Percentiles rank a stretch among this genome's conserved stretches.
Evolutionary conservation across 371 early-diverging fungal genomes (phyloP).

Genomic region (Lichtheimia ramosa): DNA sequence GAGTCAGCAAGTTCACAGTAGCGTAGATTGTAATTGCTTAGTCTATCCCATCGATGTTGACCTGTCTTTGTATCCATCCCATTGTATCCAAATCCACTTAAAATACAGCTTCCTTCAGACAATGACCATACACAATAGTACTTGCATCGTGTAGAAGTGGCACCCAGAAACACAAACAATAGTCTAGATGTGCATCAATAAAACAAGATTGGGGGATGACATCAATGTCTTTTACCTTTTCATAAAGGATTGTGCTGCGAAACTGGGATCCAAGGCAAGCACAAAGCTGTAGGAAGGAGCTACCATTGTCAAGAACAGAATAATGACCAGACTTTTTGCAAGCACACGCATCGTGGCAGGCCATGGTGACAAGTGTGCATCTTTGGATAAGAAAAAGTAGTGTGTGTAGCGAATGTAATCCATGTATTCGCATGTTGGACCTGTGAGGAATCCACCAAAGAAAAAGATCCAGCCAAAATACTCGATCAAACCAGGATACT

Average conservation of each 20-base stretch:
- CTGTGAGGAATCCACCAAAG: constrained; percentile 83
- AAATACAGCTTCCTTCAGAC: constrained; percentile 82
- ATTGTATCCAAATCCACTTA: constrained; percentile 84
- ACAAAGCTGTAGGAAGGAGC: constrained; percentile 42
- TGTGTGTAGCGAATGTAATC: constrained; percentile 49
- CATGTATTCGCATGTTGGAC: constrained; percentile 83
- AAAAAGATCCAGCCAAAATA: constrained; percentile 88
- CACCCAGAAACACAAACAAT: constrained; percentile 63
- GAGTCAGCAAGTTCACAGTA: constrained; percentile 76
- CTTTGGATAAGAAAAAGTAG: constrained; percentile 5
- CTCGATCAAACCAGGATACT: constrained; percentile 73
- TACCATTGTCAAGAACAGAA: constrained; percentile 27
- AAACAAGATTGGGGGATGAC: too few species aligned
- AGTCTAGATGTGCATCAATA: constrained; percentile 13
- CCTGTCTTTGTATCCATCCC: constrained; percentile 57
- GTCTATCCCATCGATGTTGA: constrained; percentile 55
- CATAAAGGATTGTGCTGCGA: constrained; percentile 17
- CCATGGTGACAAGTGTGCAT: constrained; percentile 4
- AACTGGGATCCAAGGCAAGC: constrained; percentile 33
- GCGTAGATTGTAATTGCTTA: constrained; percentile 71
- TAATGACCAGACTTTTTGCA: constrained; percentile 34
- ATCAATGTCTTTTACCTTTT: not conserved
- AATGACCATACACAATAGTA: constrained; percentile 89
- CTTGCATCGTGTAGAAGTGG: constrained; percentile 71
- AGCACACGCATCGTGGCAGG: constrained; percentile 33